Conservation (phyloP, 2,329 filamentous ascomycete species). For the Colletotrichum sp. region DNA sequence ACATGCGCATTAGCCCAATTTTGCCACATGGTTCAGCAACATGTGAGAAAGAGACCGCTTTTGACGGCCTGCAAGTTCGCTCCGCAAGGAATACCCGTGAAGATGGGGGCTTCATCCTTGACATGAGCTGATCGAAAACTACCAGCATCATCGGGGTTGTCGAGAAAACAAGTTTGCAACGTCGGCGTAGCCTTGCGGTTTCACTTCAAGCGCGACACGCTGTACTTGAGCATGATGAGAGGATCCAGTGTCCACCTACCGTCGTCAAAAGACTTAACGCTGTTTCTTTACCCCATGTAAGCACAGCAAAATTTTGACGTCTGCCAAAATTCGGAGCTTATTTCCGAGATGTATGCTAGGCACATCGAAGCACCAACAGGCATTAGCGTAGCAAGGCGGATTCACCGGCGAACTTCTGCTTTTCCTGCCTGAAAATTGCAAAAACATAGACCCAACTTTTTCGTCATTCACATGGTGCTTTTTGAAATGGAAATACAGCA, state of each 20-base stretch:
- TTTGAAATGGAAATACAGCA: neutral
- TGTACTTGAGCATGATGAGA: neutral
- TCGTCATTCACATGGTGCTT: neutral
- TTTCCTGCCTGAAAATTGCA: neutral
- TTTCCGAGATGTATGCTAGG: neutral
- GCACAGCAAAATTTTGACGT: neutral
- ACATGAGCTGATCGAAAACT: neutral
- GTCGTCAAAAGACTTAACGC: neutral
- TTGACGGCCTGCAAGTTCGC: neutral
- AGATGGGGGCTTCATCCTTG: neutral
- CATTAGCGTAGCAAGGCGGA: neutral
- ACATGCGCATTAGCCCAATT: neutral
- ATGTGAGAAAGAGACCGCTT: neutral
- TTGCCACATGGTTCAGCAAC: neutral
- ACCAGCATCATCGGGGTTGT: neutral
- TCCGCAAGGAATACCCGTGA: accelerated
- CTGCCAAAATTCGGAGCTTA: neutral
- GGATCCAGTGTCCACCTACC: neutral
- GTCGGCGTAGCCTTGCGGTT: neutral
- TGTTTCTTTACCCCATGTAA: neutral
- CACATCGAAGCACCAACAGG: neutral
- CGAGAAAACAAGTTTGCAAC: neutral
- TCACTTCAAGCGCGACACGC: neutral
- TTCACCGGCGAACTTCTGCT: neutral
- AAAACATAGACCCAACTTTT: neutral